Percentiles rank a stretch among this genome's conserved stretches.
Conservation (phyloP, 169 alveolate species). For the Cyclospora cayetanensis region DNA sequence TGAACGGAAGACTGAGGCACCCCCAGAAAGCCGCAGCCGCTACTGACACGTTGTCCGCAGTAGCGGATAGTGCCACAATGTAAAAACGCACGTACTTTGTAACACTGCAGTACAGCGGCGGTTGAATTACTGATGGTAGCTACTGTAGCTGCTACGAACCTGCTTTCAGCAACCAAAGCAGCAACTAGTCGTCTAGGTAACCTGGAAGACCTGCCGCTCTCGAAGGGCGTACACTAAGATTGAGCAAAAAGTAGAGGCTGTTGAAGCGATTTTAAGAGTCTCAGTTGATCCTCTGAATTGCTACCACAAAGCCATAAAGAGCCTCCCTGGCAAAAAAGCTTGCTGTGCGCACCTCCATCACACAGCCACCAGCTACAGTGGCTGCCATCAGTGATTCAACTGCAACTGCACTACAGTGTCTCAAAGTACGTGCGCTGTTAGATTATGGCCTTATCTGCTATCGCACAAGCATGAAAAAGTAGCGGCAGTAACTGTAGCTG, state of each 20-base stretch:
- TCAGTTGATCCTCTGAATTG: slow-evolving; percentile 40
- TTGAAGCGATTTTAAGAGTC: background rate
- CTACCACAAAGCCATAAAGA: slow-evolving; percentile 55
- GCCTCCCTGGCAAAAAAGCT: slow-evolving; percentile 26
- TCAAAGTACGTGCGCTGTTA: background rate
- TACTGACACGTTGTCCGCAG: slow-evolving; percentile 5
- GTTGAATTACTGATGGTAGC: background rate
- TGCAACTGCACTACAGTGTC: background rate
- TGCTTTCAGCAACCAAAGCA: background rate
- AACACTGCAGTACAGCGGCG: background rate
- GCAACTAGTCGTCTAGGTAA: background rate
- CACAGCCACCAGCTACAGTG: background rate
- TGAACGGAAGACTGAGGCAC: background rate
- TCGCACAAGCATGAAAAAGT: background rate
- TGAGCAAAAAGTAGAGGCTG: background rate
- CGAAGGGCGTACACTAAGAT: background rate
- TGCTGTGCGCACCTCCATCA: slow-evolving; percentile 41
- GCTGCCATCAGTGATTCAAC: background rate
- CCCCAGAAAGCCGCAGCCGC: background rate
- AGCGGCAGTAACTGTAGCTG: background rate
- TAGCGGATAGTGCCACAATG: background rate
- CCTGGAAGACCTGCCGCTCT: background rate
- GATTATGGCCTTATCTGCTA: background rate
- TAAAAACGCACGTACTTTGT: background rate
- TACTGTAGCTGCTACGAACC: background rate